Evolutionary conservation across 345 rosid genomes (phyloP).

Genomic region (Populus pruinosa): DNA sequence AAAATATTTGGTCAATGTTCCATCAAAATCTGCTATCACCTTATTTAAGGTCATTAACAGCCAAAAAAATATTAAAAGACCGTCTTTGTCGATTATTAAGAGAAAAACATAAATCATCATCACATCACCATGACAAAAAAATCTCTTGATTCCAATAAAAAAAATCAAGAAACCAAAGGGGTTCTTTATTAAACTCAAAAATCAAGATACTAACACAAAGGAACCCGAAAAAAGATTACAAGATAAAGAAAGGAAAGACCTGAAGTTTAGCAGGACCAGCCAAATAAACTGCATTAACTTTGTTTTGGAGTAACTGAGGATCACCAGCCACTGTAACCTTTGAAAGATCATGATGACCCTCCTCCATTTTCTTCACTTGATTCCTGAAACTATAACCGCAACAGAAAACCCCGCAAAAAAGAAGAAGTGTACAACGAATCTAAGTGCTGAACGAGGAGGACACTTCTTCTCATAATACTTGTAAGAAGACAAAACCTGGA

Average conservation of each 20-base stretch:
- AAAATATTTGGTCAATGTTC: slow-evolving; percentile 60
- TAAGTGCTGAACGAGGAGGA: not conserved
- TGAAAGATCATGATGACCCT: slow-evolving; percentile 16
- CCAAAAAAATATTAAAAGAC: not conserved
- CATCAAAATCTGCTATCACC: slow-evolving; percentile 87
- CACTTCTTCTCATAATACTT: not conserved
- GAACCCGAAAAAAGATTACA: not conserved
- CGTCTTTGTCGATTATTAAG: not conserved
- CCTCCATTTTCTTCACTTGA: slow-evolving; percentile 6
- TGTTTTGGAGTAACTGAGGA: slow-evolving; percentile 40
- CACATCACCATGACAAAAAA: not conserved
- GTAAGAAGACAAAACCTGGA: not conserved
- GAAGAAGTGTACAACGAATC: not conserved
- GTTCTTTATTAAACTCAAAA: not conserved
- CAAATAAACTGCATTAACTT: slow-evolving; percentile 48
- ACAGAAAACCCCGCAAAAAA: not conserved
- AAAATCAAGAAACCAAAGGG: not conserved
- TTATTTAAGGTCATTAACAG: slow-evolving; percentile 8
- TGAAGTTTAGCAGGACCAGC: slow-evolving; percentile 78
- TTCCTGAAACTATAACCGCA: not conserved
- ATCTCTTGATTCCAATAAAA: not conserved
- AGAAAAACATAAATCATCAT: not conserved
- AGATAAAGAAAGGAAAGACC: slow-evolving; percentile 30
- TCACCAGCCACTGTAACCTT: slow-evolving; percentile 38
- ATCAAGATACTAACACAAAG: not conserved